Percentiles rank a stretch among this genome's conserved stretches.
Conservation (phyloP, 2,329 filamentous ascomycete species). For the Gnomoniopsis smithogilvyi region DNA sequence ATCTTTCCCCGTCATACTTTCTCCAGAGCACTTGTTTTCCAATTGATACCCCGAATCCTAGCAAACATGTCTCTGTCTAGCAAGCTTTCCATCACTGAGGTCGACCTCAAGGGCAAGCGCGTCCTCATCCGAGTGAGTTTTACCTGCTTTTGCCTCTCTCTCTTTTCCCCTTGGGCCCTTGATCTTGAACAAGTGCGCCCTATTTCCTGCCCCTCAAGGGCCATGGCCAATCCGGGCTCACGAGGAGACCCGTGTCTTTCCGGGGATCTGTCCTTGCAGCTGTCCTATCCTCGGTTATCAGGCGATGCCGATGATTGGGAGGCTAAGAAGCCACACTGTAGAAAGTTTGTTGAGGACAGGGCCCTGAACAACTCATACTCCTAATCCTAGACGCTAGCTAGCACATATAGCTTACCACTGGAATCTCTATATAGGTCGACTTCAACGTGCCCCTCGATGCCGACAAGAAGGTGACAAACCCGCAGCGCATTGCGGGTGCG, state of each 20-base stretch:
- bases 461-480: constrained; percentile 94
- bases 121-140: constrained; percentile 88
- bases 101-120: constrained; percentile 97
- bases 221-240: not conserved
- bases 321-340: not conserved
- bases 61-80: constrained; percentile 90
- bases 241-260: not conserved
- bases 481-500: constrained; percentile 95
- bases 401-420: too few relatives aligned
- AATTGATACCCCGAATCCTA: constrained; percentile 21
- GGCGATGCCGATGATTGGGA: not conserved
- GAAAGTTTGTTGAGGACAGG: not conserved
- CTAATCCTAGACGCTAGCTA: too few relatives aligned
- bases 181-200: not conserved
- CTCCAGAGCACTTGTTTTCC: not conserved
- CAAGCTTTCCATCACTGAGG: constrained; percentile 95
- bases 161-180: not conserved
- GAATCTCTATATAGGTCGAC: constrained; percentile 67
- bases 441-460: constrained; percentile 98
- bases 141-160: too few relatives aligned
- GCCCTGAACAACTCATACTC: too few relatives aligned
- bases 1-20: constrained; percentile 19
- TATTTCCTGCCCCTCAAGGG: not conserved
- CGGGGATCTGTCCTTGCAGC: not conserved
- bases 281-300: not conserved